Evolutionary conservation across 768 basidiomycete species (phyloP).

Genomic region (Boletus reticulatus): DNA sequence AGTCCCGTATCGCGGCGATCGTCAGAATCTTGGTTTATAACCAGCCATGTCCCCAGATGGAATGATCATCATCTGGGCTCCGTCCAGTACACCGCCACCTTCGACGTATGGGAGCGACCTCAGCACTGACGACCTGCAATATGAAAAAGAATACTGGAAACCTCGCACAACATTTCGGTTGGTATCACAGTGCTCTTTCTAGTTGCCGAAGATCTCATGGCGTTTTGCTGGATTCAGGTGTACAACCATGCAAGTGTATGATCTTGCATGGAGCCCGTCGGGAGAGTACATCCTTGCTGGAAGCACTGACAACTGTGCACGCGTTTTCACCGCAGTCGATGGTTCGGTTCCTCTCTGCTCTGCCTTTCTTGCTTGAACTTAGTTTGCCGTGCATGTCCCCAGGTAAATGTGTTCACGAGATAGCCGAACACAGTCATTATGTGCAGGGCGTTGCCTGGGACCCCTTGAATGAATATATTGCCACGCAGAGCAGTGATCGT

Average conservation of each 20-base stretch:
- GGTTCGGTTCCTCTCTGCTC: conserved; percentile 42
- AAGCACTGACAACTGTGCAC: conserved; percentile 92
- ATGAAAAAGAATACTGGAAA: conserved; percentile 96
- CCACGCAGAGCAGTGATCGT: conserved; percentile 94
- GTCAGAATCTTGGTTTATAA: neutral
- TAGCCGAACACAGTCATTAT: conserved; percentile 93
- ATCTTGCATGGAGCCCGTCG: conserved; percentile 95
- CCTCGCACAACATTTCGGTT: conserved; percentile 82
- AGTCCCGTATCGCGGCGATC: conserved; percentile 24
- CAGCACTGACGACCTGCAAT: conserved; percentile 71
- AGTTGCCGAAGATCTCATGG: conserved; percentile 1
- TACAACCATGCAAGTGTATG: conserved; percentile 95
- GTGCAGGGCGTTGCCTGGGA: conserved; percentile 99
- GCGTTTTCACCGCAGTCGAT: conserved; percentile 74
- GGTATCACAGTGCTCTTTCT: conserved; percentile 16
- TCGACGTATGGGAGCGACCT: conserved; percentile 82
- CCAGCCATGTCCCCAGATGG: conserved; percentile 59
- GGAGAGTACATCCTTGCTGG: conserved; percentile 95
- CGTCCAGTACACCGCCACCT: conserved; percentile 66
- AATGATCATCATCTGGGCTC: conserved; percentile 96
- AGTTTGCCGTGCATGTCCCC: neutral
- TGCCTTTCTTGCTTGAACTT: neutral
- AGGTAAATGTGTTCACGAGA: conserved; percentile 88
- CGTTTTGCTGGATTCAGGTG: conserved; percentile 49
- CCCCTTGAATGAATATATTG: conserved; percentile 94